Evolutionary conservation across 306 rosid genomes (phyloP).

Genomic region (Biancaea sappan): DNA sequence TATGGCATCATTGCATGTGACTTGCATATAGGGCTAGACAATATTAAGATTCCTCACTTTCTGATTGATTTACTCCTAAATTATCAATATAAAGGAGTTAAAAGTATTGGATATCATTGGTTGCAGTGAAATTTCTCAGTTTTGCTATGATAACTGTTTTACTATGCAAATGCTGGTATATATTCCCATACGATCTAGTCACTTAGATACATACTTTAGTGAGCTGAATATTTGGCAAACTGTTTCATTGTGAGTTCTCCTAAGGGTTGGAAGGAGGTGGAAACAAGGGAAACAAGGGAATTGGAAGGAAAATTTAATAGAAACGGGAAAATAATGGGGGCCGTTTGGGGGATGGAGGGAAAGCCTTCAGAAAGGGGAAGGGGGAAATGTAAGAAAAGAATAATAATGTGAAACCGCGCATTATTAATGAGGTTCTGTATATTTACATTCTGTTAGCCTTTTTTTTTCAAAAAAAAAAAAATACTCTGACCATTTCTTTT

Average conservation of each 20-base stretch:
- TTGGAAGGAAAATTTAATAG: no score
- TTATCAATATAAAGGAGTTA: neutral
- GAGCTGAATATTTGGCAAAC: neutral
- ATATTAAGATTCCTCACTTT: neutral
- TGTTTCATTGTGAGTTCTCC: neutral
- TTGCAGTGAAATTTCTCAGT: neutral
- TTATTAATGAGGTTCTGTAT: neutral
- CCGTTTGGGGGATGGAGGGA: neutral
- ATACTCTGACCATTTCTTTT: neutral
- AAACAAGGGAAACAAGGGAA: no score
- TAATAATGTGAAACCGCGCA: neutral
- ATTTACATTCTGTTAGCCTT: neutral
- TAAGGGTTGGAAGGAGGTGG: neutral
- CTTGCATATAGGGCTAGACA: neutral
- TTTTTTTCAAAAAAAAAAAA: no score
- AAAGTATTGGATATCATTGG: neutral
- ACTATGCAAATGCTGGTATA: constrained; percentile 8
- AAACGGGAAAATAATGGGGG: neutral
- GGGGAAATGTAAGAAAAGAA: neutral
- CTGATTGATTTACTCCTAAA: neutral
- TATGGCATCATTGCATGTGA: no score
- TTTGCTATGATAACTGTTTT: neutral
- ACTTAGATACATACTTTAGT: neutral
- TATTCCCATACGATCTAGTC: neutral
- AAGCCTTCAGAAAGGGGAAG: neutral